A percentile compares a stretch with the other conserved stretches of the same genome.
These are phyloP conservation scores for Edaphochlamys debaryana DNA, from an alignment of 139 green algal species.

Conservation along the genomic window DNA sequence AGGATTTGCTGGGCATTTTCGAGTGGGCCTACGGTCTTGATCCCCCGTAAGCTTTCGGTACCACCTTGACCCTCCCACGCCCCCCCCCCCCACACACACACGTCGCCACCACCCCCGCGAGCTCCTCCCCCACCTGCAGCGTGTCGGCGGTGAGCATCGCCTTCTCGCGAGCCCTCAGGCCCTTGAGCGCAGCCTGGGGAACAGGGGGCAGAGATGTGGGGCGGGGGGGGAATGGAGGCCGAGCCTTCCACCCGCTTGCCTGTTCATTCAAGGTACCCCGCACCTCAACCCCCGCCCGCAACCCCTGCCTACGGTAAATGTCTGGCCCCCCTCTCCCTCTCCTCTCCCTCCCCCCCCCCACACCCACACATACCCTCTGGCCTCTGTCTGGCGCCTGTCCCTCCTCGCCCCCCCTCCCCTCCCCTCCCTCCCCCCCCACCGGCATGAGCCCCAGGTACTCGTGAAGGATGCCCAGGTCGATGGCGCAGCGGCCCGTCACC, in stretches of 20 bases:
- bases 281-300: too few species aligned
- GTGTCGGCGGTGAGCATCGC: slow-evolving; percentile 70
- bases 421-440: slow-evolving; percentile 46
- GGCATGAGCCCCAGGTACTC: slow-evolving; percentile 74
- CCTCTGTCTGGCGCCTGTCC: too few species aligned
- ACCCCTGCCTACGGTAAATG: too few species aligned
- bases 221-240: not conserved
- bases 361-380: too few species aligned
- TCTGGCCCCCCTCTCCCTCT: not conserved
- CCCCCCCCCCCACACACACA: too few species aligned
- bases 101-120: too few species aligned
- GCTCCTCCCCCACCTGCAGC: slow-evolving; percentile 14
- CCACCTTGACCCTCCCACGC: not conserved
- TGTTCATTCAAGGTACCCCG: too few species aligned
- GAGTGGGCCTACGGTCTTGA: too few species aligned
- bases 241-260: too few species aligned
- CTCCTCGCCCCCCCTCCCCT: not conserved
- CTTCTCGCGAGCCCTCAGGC: slow-evolving; percentile 67
- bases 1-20: too few species aligned
- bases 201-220: not conserved
- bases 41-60: too few species aligned
- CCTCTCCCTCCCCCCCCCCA: not conserved
- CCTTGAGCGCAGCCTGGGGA: slow-evolving; percentile 61
- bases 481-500: slow-evolving; percentile 56
- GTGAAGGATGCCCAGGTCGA: slow-evolving; percentile 67